These are phyloP conservation scores for Eimeria falciformis DNA, from an alignment of 169 alveolate genomes.

Conservation along the genomic window DNA sequence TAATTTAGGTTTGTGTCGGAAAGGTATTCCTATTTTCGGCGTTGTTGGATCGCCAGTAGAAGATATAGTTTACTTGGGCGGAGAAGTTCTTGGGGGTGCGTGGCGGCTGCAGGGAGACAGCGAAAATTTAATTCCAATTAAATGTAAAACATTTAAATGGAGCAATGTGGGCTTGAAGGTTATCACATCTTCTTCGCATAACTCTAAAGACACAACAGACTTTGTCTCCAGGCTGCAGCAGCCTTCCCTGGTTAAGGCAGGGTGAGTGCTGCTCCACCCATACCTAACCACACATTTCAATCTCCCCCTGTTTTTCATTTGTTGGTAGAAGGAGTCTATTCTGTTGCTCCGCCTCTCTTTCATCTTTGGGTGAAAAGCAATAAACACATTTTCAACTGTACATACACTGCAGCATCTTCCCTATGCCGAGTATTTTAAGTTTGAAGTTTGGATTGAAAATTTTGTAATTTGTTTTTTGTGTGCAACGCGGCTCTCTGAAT, in stretches of 20 bases:
- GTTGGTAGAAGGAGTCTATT: too few species aligned
- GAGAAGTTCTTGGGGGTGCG: constrained; percentile 54
- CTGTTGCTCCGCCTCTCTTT: too few species aligned
- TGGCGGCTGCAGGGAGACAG: neutral
- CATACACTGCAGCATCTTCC: too few species aligned
- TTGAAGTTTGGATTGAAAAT: too few species aligned
- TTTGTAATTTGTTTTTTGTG: neutral
- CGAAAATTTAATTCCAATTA: neutral
- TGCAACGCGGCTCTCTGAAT: constrained; percentile 44
- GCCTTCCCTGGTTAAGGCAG: constrained; percentile 18
- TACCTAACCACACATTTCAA: too few species aligned
- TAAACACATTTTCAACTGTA: constrained; percentile 30
- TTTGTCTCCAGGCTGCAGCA: neutral
- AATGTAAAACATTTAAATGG: neutral
- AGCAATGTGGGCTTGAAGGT: constrained; percentile 27
- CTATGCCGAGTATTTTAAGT: too few species aligned
- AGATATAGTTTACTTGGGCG: constrained; percentile 75
- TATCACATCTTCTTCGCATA: constrained; percentile 60
- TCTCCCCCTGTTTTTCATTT: too few species aligned
- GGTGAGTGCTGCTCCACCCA: constrained; percentile 24
- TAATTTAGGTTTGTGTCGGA: constrained; percentile 79
- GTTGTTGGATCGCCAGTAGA: constrained; percentile 79
- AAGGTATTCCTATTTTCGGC: constrained; percentile 77
- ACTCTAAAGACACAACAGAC: neutral
- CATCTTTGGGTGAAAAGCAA: neutral